phyloP scores from a whole-genome alignment of 2,329 filamentous ascomycete genomes.

The Pseudogymnoascus sp. region DNA sequence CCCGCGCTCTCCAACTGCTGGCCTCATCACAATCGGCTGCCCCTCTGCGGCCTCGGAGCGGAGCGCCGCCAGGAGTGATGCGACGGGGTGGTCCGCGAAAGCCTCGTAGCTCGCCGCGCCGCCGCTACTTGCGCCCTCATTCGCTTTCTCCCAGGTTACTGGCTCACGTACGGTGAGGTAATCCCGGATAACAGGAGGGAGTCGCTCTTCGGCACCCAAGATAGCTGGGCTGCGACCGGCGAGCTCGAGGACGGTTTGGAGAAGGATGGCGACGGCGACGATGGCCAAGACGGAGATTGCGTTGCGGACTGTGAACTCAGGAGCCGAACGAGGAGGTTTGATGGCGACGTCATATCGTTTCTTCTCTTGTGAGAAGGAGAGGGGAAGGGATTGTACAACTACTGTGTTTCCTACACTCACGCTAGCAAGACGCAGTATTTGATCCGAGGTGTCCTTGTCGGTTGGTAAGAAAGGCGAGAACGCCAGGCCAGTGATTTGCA shows the following conservation, averaged over 20 bases:
- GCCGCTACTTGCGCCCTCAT: not conserved
- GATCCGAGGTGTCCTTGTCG: constrained; percentile 17
- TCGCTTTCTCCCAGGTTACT: not conserved
- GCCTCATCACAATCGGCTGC: not conserved
- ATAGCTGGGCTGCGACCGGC: constrained; percentile 21
- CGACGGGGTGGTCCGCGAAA: constrained; percentile 1
- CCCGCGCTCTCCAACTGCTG: not conserved
- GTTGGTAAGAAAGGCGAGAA: constrained; percentile 41
- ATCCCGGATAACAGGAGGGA: constrained; percentile 9
- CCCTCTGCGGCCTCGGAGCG: constrained; percentile 1
- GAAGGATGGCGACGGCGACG: constrained; percentile 20
- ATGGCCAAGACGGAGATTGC: constrained; percentile 20
- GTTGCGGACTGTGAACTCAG: constrained; percentile 6
- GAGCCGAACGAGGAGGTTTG: not conserved
- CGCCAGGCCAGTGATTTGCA: constrained; percentile 51
- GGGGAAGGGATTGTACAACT: constrained; percentile 29
- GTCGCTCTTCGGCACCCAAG: constrained; percentile 21
- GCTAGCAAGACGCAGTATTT: constrained; percentile 29
- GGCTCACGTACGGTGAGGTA: not conserved
- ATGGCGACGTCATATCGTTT: constrained; percentile 8
- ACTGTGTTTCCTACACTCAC: constrained; percentile 29
- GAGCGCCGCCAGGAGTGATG: constrained; percentile 2
- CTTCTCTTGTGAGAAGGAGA: constrained; percentile 20
- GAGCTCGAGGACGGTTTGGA: constrained; percentile 28
- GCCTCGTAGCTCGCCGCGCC: not conserved